These are phyloP conservation scores for Penicillium roqueforti DNA, from an alignment of 495 filamentous ascomycete species.

Conservation along the genomic window DNA sequence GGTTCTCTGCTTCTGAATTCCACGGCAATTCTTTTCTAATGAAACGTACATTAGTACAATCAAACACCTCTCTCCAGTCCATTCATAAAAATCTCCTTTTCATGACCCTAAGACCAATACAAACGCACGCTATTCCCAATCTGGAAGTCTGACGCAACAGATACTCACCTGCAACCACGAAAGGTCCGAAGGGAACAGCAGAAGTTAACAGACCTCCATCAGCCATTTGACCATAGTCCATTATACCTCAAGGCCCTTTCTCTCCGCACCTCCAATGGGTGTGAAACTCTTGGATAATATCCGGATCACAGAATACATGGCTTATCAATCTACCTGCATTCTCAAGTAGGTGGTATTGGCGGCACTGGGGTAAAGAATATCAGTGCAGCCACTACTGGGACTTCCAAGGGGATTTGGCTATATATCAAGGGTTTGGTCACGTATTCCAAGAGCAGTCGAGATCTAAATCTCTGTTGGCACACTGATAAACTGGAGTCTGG, in stretches of 20 bases:
- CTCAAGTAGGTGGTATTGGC: not conserved
- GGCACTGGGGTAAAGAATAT: not conserved
- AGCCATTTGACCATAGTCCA: not conserved
- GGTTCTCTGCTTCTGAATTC: too few relatives aligned
- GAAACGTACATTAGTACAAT: too few relatives aligned
- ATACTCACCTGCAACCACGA: too few relatives aligned
- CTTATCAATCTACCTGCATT: not conserved
- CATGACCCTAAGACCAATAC: too few relatives aligned
- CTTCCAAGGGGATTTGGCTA: not conserved
- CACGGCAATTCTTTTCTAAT: too few relatives aligned
- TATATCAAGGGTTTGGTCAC: not conserved
- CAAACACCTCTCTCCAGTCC: too few relatives aligned
- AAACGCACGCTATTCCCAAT: too few relatives aligned
- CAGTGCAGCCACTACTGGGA: not conserved
- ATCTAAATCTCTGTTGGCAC: too few relatives aligned
- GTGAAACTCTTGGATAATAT: not conserved
- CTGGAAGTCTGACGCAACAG: too few relatives aligned
- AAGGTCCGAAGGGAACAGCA: too few relatives aligned
- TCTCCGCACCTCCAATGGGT: not conserved
- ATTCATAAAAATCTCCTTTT: too few relatives aligned
- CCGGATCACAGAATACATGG: not conserved
- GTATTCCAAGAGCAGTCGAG: not conserved
- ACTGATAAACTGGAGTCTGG: too few relatives aligned
- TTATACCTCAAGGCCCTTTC: not conserved
- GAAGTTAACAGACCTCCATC: not conserved